phyloP scores from a whole-genome alignment of 2,329 filamentous ascomycete species.

The Neoarthrinium moseri region DNA sequence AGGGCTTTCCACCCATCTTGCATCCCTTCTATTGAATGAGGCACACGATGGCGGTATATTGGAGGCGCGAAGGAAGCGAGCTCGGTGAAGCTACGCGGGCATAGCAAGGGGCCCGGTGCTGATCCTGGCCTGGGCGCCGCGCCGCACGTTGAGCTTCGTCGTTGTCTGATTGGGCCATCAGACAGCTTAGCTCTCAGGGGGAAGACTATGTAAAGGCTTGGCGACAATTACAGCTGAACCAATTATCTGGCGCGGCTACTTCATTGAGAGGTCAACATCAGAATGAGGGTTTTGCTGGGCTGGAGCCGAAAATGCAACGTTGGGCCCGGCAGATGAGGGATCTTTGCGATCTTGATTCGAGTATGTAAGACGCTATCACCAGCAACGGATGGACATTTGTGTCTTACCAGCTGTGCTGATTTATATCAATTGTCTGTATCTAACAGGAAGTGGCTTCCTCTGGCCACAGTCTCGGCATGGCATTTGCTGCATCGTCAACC shows the following conservation, averaged over 20 bases:
- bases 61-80: too few species aligned
- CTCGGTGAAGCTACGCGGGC: constrained; percentile 3
- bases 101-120: not conserved
- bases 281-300: not conserved
- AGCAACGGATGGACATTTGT: not conserved
- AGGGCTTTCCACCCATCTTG: too few species aligned
- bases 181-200: not conserved
- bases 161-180: not conserved
- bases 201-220: not conserved
- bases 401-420: not conserved
- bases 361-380: not conserved
- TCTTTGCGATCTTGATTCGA: not conserved
- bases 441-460: not conserved
- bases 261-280: too few species aligned
- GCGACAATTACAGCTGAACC: not conserved
- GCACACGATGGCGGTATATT: too few species aligned
- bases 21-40: too few species aligned
- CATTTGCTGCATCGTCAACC: not conserved
- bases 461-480: not conserved
- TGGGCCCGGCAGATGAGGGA: not conserved
- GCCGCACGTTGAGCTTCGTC: constrained; percentile 1
- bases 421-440: not conserved
- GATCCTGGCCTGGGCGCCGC: not conserved
- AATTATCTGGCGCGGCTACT: too few species aligned
- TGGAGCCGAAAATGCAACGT: not conserved